Percentiles rank a stretch among this genome's conserved stretches.
These are phyloP conservation scores for Inonotus obliquus DNA, from an alignment of 1,284 basidiomycete species.

Conservation along the genomic window DNA sequence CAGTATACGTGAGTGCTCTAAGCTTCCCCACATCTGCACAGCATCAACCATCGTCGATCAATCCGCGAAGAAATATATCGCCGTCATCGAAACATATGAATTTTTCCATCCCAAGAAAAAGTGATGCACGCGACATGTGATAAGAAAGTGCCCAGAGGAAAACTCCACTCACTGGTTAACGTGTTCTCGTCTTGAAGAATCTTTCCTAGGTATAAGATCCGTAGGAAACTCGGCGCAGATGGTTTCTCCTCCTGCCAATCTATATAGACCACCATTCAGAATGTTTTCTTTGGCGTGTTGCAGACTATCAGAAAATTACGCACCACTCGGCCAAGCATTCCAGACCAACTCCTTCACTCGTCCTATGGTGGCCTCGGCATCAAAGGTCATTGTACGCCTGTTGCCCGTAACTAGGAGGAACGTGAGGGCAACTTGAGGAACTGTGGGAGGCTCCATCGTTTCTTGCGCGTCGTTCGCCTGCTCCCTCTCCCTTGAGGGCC, in stretches of 20 bases:
- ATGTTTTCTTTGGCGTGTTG: not conserved
- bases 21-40: constrained; percentile 9
- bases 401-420: constrained; percentile 76
- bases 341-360: constrained; percentile 82
- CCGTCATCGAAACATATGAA: not conserved
- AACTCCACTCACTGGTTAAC: constrained; percentile 51
- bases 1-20: not conserved
- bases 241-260: constrained; percentile 82
- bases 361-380: constrained; percentile 73
- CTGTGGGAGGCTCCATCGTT: constrained; percentile 19
- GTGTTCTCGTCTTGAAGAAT: constrained; percentile 83
- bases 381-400: constrained; percentile 71
- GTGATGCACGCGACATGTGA: not conserved
- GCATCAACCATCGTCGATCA: not conserved
- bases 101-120: not conserved
- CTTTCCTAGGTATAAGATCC: constrained; percentile 77
- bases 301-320: constrained; percentile 25
- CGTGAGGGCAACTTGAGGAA: constrained; percentile 62
- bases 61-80: not conserved
- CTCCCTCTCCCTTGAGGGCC: not conserved
- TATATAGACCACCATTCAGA: constrained; percentile 26
- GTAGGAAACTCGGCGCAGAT: constrained; percentile 72
- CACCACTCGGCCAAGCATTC: constrained; percentile 79
- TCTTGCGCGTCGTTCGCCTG: not conserved
- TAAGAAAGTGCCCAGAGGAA: not conserved